A percentile compares a stretch with the other conserved stretches of the same genome.
These are phyloP conservation scores for Fusarium compactum DNA, from an alignment of 2,329 filamentous ascomycete genomes.

Conservation along the genomic window DNA sequence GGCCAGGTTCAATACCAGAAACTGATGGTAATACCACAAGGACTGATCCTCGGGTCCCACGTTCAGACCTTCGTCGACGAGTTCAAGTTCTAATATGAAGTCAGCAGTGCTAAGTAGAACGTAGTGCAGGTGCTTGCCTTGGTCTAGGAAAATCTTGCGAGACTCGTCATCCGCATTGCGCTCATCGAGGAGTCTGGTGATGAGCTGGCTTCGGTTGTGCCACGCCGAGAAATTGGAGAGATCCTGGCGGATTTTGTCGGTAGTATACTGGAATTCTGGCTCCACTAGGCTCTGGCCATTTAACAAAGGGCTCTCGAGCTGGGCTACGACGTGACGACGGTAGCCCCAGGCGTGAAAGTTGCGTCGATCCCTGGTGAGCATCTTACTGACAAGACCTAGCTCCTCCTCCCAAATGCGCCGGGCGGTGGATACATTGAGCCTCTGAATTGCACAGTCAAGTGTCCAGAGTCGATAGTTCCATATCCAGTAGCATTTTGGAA, in stretches of 20 bases:
- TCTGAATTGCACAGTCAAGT: slow-evolving; percentile 75
- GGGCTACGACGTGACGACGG: slow-evolving; percentile 80
- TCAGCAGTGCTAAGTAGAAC: slow-evolving; percentile 3
- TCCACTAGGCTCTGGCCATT: slow-evolving; percentile 75
- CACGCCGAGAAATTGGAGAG: slow-evolving; percentile 97
- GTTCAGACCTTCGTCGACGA: slow-evolving; percentile 83
- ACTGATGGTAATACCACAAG: slow-evolving; percentile 97
- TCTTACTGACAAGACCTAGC: slow-evolving; percentile 84
- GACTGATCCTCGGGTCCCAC: slow-evolving; percentile 95
- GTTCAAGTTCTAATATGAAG: slow-evolving; percentile 71
- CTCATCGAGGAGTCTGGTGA: slow-evolving; percentile 79
- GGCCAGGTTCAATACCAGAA: slow-evolving; percentile 77
- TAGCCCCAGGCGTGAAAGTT: slow-evolving; percentile 99
- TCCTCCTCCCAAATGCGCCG: slow-evolving; percentile 85
- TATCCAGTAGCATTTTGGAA: slow-evolving; percentile 99
- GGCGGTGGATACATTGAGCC: slow-evolving; percentile 68
- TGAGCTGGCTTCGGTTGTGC: slow-evolving; percentile 90
- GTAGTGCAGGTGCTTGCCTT: slow-evolving; percentile 62
- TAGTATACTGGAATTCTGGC: slow-evolving; percentile 89
- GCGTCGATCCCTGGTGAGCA: slow-evolving; percentile 85
- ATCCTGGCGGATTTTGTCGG: slow-evolving; percentile 84
- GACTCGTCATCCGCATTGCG: slow-evolving; percentile 71
- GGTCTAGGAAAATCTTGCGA: slow-evolving; percentile 77
- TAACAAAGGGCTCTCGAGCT: slow-evolving; percentile 72
- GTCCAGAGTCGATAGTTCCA: slow-evolving; percentile 97